Base-by-base conservation (phyloP, 2,329 filamentous ascomycete genomes). In the Lachnellula hyalina region DNA sequence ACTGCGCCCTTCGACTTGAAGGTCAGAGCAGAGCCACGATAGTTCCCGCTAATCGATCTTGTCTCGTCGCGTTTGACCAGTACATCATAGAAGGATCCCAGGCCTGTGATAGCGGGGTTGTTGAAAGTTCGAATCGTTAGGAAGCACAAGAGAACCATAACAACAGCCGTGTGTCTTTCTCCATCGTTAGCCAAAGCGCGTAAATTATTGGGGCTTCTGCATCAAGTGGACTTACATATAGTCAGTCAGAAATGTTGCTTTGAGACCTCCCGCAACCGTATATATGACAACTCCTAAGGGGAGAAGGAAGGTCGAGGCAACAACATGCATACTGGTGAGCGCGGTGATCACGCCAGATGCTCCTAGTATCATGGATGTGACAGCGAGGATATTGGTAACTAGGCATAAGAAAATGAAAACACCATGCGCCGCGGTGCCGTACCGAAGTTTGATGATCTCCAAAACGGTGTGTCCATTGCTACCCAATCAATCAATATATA, bases 291-390 rank as follows among this genome's bases (percentile, higher is more conserved):
- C 88, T 59, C 89, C 88, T 6, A 93, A 74, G 0, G 90, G 90
- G 4, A 95, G 76, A 38, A 95, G 74, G 73, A 90, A 94, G 66
- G 89, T 92, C 54, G 89, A 48, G 1, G 90, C 90, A 11, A 86
- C 85, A 12, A 86, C 89, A 41, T 82, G 80, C 67, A 91, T 83
- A 23, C 87, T 87, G 0, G 86, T 90, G 52, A 91, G 73, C 14
- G 84, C 79, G 36, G 74, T 81, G 62, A 87, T 80, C 0, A 91
- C 90, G 2, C 87, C 86, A 8, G 84, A 83, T 38, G 90, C 90
- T 55, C 91, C 90, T n/a, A 90, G 90, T 55, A 96, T 80, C 44
- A 96, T 74, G 89, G 94, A 94, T 47, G 90, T 84, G 1, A 89
- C 92, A 34, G 95, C 90, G 6, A 95, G 77, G 36, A 94, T 87